A percentile compares a stretch with the other conserved stretches of the same genome.
These are phyloP conservation scores for Agarophyton chilense DNA, from an alignment of 23 red algal species.

Conservation along the genomic window DNA sequence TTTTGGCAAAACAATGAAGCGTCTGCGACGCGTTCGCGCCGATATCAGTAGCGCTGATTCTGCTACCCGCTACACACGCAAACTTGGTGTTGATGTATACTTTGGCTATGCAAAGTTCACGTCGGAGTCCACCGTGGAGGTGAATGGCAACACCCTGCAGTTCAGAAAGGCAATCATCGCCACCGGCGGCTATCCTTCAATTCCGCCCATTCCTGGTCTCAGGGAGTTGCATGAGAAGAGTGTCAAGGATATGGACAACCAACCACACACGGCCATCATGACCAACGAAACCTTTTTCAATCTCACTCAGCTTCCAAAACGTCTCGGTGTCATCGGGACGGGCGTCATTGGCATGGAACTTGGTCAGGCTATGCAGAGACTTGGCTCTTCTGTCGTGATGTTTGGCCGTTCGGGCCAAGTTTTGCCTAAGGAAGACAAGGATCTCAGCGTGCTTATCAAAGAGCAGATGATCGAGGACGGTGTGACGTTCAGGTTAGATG, in stretches of 20 bases:
- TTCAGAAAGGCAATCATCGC: conserved; percentile 74
- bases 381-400: conserved; percentile 62
- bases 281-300: conserved; percentile 85
- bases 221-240: conserved; percentile 54
- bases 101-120: conserved; percentile 76
- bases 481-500: conserved; percentile 51
- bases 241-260: conserved; percentile 28
- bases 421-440: conserved; percentile 78
- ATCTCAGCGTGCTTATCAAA: conserved; percentile 55
- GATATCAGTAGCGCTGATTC: conserved; percentile 74
- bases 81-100: conserved; percentile 84
- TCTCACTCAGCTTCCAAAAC: conserved; percentile 66
- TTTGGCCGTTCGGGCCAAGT: conserved; percentile 75
- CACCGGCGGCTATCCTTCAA: conserved; percentile 65
- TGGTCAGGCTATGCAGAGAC: conserved; percentile 68
- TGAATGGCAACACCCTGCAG: conserved; percentile 63
- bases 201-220: conserved; percentile 65
- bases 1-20: conserved; percentile 77
- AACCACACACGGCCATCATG: conserved; percentile 50
- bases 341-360: conserved; percentile 83
- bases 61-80: conserved; percentile 52
- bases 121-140: conserved; percentile 11
- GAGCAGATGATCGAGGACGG: conserved; percentile 66
- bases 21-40: conserved; percentile 72
- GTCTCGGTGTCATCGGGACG: conserved; percentile 70